A percentile compares a stretch with the other conserved stretches of the same genome.
These are phyloP conservation scores for Trypanosomatidae sp. DNA, from an alignment of 208 protist genomes.

Conservation along the genomic window DNA sequence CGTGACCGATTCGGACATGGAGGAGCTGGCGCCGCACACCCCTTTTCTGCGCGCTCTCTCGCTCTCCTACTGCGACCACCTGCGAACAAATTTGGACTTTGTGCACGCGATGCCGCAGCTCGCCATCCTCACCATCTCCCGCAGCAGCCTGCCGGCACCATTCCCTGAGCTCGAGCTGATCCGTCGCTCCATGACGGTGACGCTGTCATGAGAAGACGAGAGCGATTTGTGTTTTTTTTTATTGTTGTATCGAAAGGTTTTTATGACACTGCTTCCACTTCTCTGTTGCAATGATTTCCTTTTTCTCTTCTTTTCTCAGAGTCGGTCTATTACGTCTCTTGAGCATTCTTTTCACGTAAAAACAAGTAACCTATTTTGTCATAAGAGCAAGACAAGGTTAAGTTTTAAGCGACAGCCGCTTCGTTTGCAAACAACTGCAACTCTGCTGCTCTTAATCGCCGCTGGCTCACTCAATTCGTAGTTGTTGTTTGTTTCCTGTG, in stretches of 20 bases:
- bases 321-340: background rate
- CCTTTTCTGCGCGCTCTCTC: slow-evolving; percentile 30
- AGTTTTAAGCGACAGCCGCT: too few species aligned
- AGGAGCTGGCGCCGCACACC: slow-evolving; percentile 16
- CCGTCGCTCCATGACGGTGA: slow-evolving; percentile 14
- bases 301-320: too few species aligned
- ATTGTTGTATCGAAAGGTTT: too few species aligned
- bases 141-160: slow-evolving; percentile 10
- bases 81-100: slow-evolving; percentile 40
- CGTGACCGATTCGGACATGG: slow-evolving; percentile 38
- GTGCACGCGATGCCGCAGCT: slow-evolving; percentile 24
- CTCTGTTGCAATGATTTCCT: too few species aligned
- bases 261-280: too few species aligned
- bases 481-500: too few species aligned
- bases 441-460: background rate
- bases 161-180: slow-evolving; percentile 3
- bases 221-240: too few species aligned
- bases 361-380: too few species aligned
- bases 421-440: too few species aligned
- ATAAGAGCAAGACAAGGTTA: too few species aligned
- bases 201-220: background rate
- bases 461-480: too few species aligned
- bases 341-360: too few species aligned
- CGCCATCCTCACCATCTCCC: slow-evolving; percentile 16
- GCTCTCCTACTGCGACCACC: slow-evolving; percentile 29